Percentiles rank a stretch among this genome's conserved stretches.
Conservation (phyloP, 805 yeast species). For the Candida pseudofarinosa region DNA sequence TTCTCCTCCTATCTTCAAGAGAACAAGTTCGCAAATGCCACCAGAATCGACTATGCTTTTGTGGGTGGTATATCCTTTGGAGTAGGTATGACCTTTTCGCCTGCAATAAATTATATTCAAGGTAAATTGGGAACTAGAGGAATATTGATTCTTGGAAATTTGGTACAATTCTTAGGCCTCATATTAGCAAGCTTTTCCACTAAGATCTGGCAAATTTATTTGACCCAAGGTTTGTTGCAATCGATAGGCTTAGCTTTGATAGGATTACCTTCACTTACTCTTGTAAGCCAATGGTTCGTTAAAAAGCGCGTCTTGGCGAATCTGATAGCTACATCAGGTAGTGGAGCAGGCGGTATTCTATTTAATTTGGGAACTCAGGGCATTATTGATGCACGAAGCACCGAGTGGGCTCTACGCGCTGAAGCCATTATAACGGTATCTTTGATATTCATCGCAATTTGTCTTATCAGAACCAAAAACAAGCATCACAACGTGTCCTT, state of each 20-base stretch:
- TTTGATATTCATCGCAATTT: constrained; percentile 19
- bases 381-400: constrained; percentile 32
- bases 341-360: constrained; percentile 51
- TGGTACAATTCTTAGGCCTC: constrained; percentile 49
- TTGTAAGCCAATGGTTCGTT: constrained; percentile 69
- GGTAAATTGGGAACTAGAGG: constrained; percentile 42
- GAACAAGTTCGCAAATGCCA: constrained; percentile 50
- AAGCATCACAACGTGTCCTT: constrained; percentile 20
- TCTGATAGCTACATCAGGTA: constrained; percentile 47
- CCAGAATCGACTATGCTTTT: constrained; percentile 56
- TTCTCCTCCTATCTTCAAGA: constrained; percentile 52
- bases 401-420: constrained; percentile 48
- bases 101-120: constrained; percentile 42
- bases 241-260: constrained; percentile 57
- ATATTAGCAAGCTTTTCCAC: constrained; percentile 59
- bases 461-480: constrained; percentile 14
- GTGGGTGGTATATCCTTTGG: constrained; percentile 69
- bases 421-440: constrained; percentile 40
- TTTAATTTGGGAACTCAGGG: constrained; percentile 48
- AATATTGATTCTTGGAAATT: constrained; percentile 45
- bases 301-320: constrained; percentile 54
- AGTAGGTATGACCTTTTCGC: constrained; percentile 48
- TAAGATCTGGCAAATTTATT: constrained; percentile 59
- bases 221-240: constrained; percentile 64
- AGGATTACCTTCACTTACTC: constrained; percentile 54